These are phyloP conservation scores for Henckelia pumila DNA, from an alignment of 257 asterid species.

Conservation along the genomic window DNA sequence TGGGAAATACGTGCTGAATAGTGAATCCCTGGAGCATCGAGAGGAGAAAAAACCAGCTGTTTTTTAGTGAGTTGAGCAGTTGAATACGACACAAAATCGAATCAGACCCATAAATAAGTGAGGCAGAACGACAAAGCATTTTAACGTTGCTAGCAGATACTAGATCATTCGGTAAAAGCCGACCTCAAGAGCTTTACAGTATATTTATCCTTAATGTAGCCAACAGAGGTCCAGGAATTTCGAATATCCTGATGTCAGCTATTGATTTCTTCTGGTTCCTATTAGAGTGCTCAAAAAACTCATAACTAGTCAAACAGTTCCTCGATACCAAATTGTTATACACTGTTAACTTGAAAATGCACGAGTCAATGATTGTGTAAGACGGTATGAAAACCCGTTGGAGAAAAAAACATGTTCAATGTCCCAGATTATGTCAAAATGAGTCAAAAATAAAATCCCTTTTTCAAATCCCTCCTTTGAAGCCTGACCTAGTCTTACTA, in stretches of 20 bases:
- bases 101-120: not conserved
- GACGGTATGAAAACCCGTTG: too few species aligned
- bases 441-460: too few species aligned
- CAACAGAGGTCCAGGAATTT: not conserved
- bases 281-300: not conserved
- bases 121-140: not conserved
- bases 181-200: not conserved
- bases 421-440: too few species aligned
- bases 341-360: too few species aligned
- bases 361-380: too few species aligned
- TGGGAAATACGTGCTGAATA: constrained; percentile 3
- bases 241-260: not conserved
- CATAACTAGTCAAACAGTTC: too few species aligned
- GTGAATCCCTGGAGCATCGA: constrained; percentile 20
- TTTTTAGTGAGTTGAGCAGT: not conserved
- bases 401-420: too few species aligned
- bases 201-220: not conserved
- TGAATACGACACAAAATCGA: not conserved
- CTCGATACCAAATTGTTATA: too few species aligned
- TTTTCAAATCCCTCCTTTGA: too few species aligned
- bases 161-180: not conserved
- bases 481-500: too few species aligned
- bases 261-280: not conserved
- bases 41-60: constrained; percentile 9
- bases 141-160: not conserved